phyloP scores from a whole-genome alignment of 805 yeast species.

The Kurtzmaniella cleridarum region DNA sequence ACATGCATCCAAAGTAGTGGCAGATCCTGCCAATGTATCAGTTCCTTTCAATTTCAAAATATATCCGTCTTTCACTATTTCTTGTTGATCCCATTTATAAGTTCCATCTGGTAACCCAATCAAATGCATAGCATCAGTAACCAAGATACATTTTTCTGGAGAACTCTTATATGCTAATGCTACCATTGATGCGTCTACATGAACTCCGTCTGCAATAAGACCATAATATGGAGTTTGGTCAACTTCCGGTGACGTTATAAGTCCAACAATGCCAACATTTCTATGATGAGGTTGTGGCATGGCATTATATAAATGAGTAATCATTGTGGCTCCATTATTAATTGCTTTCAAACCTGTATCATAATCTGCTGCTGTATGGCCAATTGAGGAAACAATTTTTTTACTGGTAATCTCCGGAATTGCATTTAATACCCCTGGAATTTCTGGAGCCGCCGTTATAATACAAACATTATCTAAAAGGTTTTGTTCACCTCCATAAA shows the following conservation, averaged over 20 bases:
- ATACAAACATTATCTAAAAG: constrained; percentile 32
- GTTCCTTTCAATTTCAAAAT: constrained; percentile 46
- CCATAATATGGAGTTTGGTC: constrained; percentile 42
- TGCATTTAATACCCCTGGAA: constrained; percentile 40
- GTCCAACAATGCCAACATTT: constrained; percentile 52
- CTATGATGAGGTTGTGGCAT: constrained; percentile 60
- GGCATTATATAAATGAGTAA: constrained; percentile 58
- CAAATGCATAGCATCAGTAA: constrained; percentile 56
- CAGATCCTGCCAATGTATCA: constrained; percentile 56
- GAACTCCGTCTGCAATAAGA: constrained; percentile 53
- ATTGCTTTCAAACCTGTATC: constrained; percentile 39
- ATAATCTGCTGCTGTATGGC: constrained; percentile 42
- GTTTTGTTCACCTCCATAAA: constrained; percentile 33
- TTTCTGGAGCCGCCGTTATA: constrained; percentile 50
- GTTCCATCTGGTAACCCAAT: constrained; percentile 55
- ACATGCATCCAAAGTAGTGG: constrained; percentile 49
- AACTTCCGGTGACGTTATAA: constrained; percentile 27
- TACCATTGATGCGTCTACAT: constrained; percentile 51
- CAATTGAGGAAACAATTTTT: constrained; percentile 39
- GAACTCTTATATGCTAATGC: constrained; percentile 45
- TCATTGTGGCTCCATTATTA: constrained; percentile 50
- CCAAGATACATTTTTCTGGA: constrained; percentile 50
- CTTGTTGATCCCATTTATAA: constrained; percentile 47
- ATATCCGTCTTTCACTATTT: constrained; percentile 43
- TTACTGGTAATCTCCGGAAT: constrained; percentile 30